phyloP scores from a whole-genome alignment of 345 rosid species.

The Syzygium aromaticum region DNA sequence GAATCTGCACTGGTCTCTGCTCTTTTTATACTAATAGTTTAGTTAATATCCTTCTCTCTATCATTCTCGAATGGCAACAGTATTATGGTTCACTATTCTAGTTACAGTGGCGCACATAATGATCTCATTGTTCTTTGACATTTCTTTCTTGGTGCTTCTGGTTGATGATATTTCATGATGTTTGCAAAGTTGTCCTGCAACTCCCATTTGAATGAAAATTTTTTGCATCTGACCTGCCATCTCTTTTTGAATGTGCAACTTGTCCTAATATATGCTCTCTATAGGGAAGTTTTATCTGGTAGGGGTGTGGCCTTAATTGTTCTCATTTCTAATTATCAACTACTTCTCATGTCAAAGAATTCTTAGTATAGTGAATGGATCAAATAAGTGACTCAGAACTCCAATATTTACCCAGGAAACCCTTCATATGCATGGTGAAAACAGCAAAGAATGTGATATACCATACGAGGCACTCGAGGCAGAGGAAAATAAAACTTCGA shows the following conservation, averaged over 20 bases:
- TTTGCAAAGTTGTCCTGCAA: background rate
- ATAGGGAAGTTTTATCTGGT: background rate
- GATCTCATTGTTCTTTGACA: background rate
- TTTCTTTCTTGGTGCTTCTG: background rate
- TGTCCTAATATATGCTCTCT: background rate
- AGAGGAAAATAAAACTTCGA: background rate
- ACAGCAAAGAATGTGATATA: background rate
- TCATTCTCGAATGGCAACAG: background rate
- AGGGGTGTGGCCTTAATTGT: background rate
- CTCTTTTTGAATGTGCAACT: background rate
- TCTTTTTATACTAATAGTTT: background rate
- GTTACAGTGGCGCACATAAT: background rate
- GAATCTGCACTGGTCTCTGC: background rate
- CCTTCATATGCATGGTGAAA: slow-evolving; percentile 28
- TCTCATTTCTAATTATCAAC: background rate
- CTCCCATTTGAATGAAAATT: background rate
- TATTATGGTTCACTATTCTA: background rate
- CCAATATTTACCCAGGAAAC: slow-evolving; percentile 28
- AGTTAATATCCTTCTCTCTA: background rate
- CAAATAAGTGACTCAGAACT: background rate
- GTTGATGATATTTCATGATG: background rate
- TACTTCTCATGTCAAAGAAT: background rate
- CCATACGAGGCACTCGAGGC: slow-evolving; percentile 7
- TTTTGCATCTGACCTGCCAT: background rate
- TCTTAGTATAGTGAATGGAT: background rate